Base-by-base conservation (phyloP, 148 eudicot genomes). In the Rhododendron mucronatum region DNA sequence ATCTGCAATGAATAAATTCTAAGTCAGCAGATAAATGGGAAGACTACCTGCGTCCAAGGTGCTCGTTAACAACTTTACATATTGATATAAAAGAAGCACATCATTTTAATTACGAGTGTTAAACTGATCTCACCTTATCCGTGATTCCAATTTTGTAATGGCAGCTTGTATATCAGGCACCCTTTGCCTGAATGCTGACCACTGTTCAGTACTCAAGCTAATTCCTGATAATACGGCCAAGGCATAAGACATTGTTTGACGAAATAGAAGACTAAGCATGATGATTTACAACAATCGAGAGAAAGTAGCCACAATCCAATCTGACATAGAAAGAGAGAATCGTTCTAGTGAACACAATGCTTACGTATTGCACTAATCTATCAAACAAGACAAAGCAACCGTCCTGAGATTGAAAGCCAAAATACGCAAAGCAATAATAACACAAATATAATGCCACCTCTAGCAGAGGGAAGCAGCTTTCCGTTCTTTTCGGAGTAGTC, bases 111-210 rank as follows among this genome's bases (percentile, higher is more conserved):
- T 85, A 39, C 7, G 35, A 39, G 2, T 80, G 18, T 44, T 59
- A 77, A 37, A 50, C 10, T 37, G 33, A 13, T 61, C 50, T 78
- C 76, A 95, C 98, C 96, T 94, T 82, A 88, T 81, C 59, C 50
- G 86, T 81, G 95, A 89, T 86, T 93, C 89, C 86, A 89, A 79
- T 85, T 91, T 87, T 20, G 61, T 45, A 74, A 93, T 92, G 83
- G 96, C 94, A 77, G 88, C 96, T 89, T 95, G 93, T 78, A 94
- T 85, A 39, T 90, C 88, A 51, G 96, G 91, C 84, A 95, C 26
- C 82, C 88, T 90, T 83, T 88, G 89, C 84, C 89, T 90, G 69
- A 95, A 90, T 67, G 86, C 86, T 23, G 90, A 84, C 98, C 96
- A 95, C 80, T 94, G 90, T 44, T 86, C 87, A 81, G 89, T 30